Conservation (phyloP, 1,139 yeast species). For the Pichia sp. region DNA sequence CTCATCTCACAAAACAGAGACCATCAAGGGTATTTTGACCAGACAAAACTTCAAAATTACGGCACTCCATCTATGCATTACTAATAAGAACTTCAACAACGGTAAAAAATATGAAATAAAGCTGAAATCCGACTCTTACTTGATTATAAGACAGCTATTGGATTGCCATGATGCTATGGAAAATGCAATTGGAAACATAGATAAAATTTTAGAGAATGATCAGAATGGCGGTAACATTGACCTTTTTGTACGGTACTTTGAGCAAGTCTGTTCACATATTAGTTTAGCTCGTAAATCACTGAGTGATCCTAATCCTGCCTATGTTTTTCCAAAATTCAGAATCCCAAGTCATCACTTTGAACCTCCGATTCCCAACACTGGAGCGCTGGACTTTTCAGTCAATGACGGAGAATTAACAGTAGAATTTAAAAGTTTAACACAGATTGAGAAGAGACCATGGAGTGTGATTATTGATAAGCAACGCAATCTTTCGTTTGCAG, state of each 20-base stretch:
- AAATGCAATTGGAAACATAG: slow-evolving; percentile 21
- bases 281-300: slow-evolving; percentile 21
- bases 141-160: slow-evolving; percentile 23
- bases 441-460: slow-evolving; percentile 25
- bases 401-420: slow-evolving; percentile 25
- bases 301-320: slow-evolving; percentile 20
- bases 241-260: slow-evolving; percentile 17
- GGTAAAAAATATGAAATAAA: slow-evolving; percentile 17
- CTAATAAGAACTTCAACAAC: slow-evolving; percentile 19
- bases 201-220: slow-evolving; percentile 16
- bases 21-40: slow-evolving; percentile 25
- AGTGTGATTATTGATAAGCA: slow-evolving; percentile 19
- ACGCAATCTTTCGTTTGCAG: slow-evolving; percentile 23
- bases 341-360: slow-evolving; percentile 15
- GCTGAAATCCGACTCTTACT: slow-evolving; percentile 14
- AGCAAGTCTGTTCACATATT: slow-evolving; percentile 20
- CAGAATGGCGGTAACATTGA: slow-evolving; percentile 4
- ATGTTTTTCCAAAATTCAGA: slow-evolving; percentile 24
- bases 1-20: slow-evolving; percentile 27
- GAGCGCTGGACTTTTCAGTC: slow-evolving; percentile 24
- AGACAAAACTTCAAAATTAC: slow-evolving; percentile 22
- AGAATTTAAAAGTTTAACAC: slow-evolving; percentile 22
- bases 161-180: slow-evolving; percentile 27
- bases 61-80: slow-evolving; percentile 20
- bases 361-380: slow-evolving; percentile 21